These are phyloP conservation scores for Terana coerulea DNA, from an alignment of 768 basidiomycete species.

Conservation along the genomic window DNA sequence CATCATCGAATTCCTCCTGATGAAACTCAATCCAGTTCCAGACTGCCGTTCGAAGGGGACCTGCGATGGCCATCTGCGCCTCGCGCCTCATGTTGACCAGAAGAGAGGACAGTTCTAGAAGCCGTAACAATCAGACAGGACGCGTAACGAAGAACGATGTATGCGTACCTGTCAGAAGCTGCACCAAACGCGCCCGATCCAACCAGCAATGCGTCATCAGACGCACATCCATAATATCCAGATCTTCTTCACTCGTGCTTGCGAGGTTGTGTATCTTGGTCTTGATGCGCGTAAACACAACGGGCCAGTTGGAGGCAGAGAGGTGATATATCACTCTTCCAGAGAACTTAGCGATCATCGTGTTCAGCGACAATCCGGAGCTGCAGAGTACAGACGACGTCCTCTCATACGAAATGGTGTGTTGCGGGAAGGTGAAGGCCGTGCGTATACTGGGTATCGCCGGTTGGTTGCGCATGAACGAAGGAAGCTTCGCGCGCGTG, in stretches of 20 bases:
- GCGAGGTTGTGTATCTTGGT: constrained; percentile 67
- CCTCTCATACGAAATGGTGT: constrained; percentile 24
- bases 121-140: background rate
- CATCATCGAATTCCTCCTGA: constrained; percentile 74
- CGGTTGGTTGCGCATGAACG: constrained; percentile 15
- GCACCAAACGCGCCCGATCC: constrained; percentile 62
- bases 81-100: constrained; percentile 80
- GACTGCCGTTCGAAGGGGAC: constrained; percentile 69
- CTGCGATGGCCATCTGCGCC: constrained; percentile 67
- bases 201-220: constrained; percentile 76
- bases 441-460: constrained; percentile 4
- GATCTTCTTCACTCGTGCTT: constrained; percentile 42
- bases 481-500: constrained; percentile 5
- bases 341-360: constrained; percentile 64
- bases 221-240: constrained; percentile 72
- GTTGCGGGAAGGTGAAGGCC: constrained; percentile 9
- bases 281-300: constrained; percentile 69
- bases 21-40: constrained; percentile 90
- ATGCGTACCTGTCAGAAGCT: constrained; percentile 67
- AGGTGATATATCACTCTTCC: constrained; percentile 82
- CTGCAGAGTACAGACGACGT: constrained; percentile 25
- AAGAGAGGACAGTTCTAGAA: constrained; percentile 70
- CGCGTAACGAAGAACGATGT: background rate
- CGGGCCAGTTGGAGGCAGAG: constrained; percentile 83
- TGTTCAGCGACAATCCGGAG: constrained; percentile 41